Evolutionary conservation across 176 grass and related monocot genomes (phyloP).

Genomic region (Raddia guianensis): DNA sequence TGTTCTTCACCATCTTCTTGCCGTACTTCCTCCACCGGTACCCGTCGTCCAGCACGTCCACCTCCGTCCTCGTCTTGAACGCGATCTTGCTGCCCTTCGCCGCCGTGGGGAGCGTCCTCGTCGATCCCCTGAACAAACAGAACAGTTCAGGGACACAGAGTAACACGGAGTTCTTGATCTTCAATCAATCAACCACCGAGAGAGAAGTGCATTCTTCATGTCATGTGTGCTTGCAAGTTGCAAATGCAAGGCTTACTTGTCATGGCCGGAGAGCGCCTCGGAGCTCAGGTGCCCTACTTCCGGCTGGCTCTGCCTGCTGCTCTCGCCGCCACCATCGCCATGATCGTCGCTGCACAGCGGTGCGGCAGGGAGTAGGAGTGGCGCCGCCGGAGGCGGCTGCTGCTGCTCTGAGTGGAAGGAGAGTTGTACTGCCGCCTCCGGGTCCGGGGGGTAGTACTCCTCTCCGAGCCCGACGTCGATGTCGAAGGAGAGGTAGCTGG

Average conservation of each 20-base stretch:
- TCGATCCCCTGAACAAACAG: conserved; percentile 5
- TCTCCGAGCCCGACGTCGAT: neutral
- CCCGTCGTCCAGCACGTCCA: conserved; percentile 73
- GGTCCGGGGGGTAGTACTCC: neutral
- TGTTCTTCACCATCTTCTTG: conserved; percentile 81
- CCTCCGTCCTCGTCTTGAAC: conserved; percentile 65
- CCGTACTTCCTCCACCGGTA: conserved; percentile 90
- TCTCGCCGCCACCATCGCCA: neutral
- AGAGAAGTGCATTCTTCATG: no score
- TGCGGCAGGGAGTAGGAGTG: neutral
- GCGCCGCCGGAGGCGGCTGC: neutral
- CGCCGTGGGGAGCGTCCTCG: neutral
- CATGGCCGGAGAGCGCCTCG: neutral
- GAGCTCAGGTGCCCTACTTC: neutral
- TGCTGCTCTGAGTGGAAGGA: conserved; percentile 10
- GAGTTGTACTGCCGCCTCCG: neutral
- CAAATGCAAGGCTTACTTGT: conserved; percentile 5
- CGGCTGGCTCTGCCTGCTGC: neutral
- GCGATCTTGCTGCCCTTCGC: conserved; percentile 47
- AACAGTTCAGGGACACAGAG: neutral
- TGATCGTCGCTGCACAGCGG: neutral
- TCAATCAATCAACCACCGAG: no score
- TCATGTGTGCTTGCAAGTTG: no score
- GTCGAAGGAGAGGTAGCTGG: conserved; percentile 42
- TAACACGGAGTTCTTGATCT: no score